Base-by-base conservation (phyloP, 306 rosid genomes). In the Cucurbita pepo region DNA sequence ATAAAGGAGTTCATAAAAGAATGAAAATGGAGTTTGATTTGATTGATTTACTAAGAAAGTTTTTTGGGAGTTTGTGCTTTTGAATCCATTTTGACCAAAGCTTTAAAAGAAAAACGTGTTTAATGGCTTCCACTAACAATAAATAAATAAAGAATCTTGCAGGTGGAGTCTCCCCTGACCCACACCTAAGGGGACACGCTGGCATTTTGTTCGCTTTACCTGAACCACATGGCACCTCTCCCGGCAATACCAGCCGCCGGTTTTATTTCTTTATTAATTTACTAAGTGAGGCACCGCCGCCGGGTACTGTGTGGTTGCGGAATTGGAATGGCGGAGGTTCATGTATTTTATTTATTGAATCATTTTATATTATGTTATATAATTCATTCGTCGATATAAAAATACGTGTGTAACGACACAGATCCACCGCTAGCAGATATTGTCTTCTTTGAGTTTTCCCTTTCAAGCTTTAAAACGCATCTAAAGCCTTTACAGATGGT, bases 171-270 rank as follows among this genome's bases (percentile, higher is more conserved):
- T 50, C 48, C 9, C 21, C 43, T 36, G 67, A 34, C 67, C 12
- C 71, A 18, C 71, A 38, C 30, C 19, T 19, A 7, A 34, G 5
- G 70, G 16, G 73, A 40, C 73, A 69, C 56, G 73, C 22, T 69
- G 73, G 58, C 73, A 4, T 69, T 14, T 69, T 30, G 10, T 30
- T 3, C 59, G 37, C 3, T 50, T 37, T 22, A 25, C 15, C 59
- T 30, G 47, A 36, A 10, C 74, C 74, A 61, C 10, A 80, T 69
- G 77, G 75, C n/a, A 59, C 78, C 79, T 7, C 58, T 79, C 56
- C 76, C 8, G 4, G 48, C n/a, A 6, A 61, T 15, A 16, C 12
- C 18, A 59, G 21, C 44, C 44, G 19, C 12, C 44, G 19, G 21
- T 3, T 34, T 59, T 59, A 34, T 13, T 8, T 52, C 1, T 52